phyloP scores from a whole-genome alignment of 2,329 filamentous ascomycete species.

The Clonostachys byssicola region DNA sequence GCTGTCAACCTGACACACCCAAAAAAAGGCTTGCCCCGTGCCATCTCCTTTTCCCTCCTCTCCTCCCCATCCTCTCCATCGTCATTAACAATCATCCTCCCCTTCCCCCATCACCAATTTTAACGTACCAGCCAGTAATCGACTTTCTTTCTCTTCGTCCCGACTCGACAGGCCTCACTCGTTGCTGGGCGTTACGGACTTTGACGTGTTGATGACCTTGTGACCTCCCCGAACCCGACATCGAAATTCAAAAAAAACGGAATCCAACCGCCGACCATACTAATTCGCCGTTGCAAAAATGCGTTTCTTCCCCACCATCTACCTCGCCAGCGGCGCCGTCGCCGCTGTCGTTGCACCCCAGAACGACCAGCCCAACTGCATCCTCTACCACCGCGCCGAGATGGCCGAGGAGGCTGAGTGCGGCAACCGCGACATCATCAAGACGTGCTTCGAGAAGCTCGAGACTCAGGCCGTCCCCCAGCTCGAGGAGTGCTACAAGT shows the following conservation, averaged over 20 bases:
- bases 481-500: constrained; percentile 29
- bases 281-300: constrained; percentile 9
- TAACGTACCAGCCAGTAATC: neutral
- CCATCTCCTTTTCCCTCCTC: neutral
- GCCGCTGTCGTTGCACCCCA: constrained; percentile 18
- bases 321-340: constrained; percentile 25
- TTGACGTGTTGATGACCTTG: neutral
- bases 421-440: constrained; percentile 34
- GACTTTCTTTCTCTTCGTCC: neutral
- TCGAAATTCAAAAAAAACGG: neutral
- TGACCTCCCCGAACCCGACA: neutral
- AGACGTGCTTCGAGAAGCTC: constrained; percentile 32
- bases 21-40: neutral
- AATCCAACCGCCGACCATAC: neutral
- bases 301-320: constrained; percentile 23
- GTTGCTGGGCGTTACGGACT: neutral
- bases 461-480: constrained; percentile 19
- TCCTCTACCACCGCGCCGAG: constrained; percentile 27
- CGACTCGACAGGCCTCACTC: neutral
- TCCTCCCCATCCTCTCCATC: neutral
- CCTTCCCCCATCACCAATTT: neutral
- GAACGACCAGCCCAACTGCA: constrained; percentile 22
- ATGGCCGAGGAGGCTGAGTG: constrained; percentile 36
- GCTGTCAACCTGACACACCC: neutral
- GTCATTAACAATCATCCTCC: neutral